Percentiles rank a stretch among this genome's conserved stretches.
Evolutionary conservation across 164 flowering plant genomes (phyloP).

Genomic region (Cinnamomum chago): DNA sequence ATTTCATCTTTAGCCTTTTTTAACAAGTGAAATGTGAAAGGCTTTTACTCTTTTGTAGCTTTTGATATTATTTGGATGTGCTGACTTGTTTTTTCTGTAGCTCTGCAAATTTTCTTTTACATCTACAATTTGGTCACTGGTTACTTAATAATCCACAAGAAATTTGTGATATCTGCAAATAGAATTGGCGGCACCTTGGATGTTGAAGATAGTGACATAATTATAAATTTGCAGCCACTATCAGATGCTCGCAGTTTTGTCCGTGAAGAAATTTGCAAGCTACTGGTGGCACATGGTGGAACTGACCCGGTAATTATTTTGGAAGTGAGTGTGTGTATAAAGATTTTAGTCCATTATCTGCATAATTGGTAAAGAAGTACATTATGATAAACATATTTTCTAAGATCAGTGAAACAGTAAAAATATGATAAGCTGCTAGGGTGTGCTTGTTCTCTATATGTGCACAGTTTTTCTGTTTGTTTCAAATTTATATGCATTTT

Average conservation of each 20-base stretch:
- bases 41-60: background rate
- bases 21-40: background rate
- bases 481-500: no score
- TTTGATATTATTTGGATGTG: background rate
- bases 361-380: background rate
- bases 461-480: background rate
- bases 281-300: conserved; percentile 41
- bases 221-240: conserved; percentile 35
- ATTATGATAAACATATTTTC: no score
- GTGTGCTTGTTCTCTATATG: background rate
- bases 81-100: background rate
- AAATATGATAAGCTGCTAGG: background rate
- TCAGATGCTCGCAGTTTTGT: conserved; percentile 47
- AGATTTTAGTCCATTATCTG: background rate
- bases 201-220: background rate
- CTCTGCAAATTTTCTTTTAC: no score
- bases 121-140: background rate
- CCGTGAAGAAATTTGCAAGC: conserved; percentile 39
- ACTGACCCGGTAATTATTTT: conserved; percentile 33
- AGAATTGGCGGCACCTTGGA: background rate
- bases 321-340: no score
- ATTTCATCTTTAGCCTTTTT: background rate
- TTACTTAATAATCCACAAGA: no score
- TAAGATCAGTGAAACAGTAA: background rate
- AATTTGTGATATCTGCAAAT: background rate